phyloP scores from a whole-genome alignment of 2,329 filamentous ascomycete genomes.

The Phyllosticta citrichinensis region DNA sequence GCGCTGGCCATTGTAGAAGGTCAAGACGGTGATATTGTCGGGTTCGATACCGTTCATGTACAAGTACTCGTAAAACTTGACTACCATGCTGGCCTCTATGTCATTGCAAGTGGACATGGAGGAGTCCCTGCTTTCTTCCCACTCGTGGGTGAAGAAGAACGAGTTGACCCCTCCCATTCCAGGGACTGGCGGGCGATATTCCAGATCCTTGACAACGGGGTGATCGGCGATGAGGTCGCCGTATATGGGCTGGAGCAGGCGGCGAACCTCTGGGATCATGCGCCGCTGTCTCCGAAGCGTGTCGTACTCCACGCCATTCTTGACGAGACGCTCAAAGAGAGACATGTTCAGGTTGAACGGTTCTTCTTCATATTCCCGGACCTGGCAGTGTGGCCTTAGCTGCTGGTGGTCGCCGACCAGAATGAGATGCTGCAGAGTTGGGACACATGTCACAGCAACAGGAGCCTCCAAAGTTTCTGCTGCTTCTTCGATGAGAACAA shows the following conservation, averaged over 20 bases:
- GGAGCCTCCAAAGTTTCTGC: conserved; percentile 64
- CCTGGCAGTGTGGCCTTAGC: conserved; percentile 58
- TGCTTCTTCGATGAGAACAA: conserved; percentile 70
- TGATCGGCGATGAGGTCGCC: conserved; percentile 48
- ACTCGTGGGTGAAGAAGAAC: conserved; percentile 55
- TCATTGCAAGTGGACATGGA: conserved; percentile 59
- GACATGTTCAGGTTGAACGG: conserved; percentile 64
- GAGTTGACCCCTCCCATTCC: conserved; percentile 53
- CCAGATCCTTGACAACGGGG: conserved; percentile 37
- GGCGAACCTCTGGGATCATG: conserved; percentile 60
- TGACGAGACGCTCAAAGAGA: conserved; percentile 70
- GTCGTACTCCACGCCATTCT: conserved; percentile 51
- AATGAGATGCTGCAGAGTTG: conserved; percentile 54
- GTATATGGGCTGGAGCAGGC: conserved; percentile 54
- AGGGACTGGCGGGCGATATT: conserved; percentile 42
- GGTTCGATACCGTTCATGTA: conserved; percentile 53
- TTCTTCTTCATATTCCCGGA: conserved; percentile 46
- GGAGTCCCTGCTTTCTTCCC: conserved; percentile 53
- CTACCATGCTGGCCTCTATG: conserved; percentile 66
- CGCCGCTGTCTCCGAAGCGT: conserved; percentile 60
- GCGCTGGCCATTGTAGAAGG: conserved; percentile 80
- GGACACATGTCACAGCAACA: conserved; percentile 49
- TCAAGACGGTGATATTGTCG: conserved; percentile 64
- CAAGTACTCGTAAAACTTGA: conserved; percentile 62
- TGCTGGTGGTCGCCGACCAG: conserved; percentile 76